Base-by-base conservation (phyloP, 2,329 filamentous ascomycete species). In the Fusarium sp. region DNA sequence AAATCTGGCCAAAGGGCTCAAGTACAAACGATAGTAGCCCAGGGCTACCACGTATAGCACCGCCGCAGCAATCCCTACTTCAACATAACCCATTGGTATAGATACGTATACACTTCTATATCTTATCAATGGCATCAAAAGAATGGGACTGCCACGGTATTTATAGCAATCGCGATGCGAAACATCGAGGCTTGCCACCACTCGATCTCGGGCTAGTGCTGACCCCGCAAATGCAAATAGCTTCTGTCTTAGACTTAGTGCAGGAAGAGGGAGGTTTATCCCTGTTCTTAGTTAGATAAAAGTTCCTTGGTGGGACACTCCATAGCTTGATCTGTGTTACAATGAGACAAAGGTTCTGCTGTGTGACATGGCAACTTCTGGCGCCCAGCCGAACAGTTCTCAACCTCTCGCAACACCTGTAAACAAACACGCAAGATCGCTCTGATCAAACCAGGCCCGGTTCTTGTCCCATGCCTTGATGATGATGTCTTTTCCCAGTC, bases 1-100 rank as follows among this genome's bases (percentile, higher is more conserved):
- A 10, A 70, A 65, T 6, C 58, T 55, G 8, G 68, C 50, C 12
- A 71, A 24, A 1, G 66, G 68, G 25, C 57, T 61, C 11, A 67
- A 42, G 31, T 61, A 68, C 3, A 71, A 54, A 3, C 69, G 53
- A 40, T 71, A 72, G 7, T 70, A 42, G 13, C 52, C 43, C 13
- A 25, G 31, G 11, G 35, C 43, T 7, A 49, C 32, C n/a, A 41
- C 48, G 12, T 58, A 58, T 10, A 46, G 7, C 29, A 53, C 5
- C 15, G 41, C 29, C 4, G 11, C 42, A 9, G 19, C 19, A 9
- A 32, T 29, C 3, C 7, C 54, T 19, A 22, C 11, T 5, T 22
- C 29, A 15, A 53, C 13, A 29, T 29, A 56, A 13, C 12, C 26
- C 49, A 46, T 53, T 9, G 32, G 9, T 35, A 19, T 9, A 8